Conservation (phyloP, 805 yeast genomes). For the Wickerhamiella musiphila region DNA sequence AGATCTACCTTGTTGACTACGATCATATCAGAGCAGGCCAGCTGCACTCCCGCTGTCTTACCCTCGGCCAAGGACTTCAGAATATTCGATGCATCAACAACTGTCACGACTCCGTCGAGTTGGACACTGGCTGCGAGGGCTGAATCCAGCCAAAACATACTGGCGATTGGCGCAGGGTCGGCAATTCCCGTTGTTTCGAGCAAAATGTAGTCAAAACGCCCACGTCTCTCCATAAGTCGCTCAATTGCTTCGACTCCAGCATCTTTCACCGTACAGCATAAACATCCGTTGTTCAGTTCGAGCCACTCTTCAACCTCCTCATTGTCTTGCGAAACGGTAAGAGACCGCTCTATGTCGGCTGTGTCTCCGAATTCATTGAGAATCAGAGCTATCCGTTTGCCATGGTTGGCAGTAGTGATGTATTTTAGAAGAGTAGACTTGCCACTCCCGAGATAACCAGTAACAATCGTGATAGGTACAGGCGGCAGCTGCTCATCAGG, state of each 20-base stretch:
- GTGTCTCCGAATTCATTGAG: conserved; percentile 82
- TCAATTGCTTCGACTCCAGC: conserved; percentile 92
- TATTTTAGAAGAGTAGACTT: conserved; percentile 65
- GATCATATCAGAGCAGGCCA: conserved; percentile 76
- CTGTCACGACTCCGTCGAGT: conserved; percentile 83
- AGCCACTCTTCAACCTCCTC: conserved; percentile 77
- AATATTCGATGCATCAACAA: conserved; percentile 52
- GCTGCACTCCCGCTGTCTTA: conserved; percentile 67
- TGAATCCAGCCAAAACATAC: conserved; percentile 95
- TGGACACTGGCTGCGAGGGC: conserved; percentile 70
- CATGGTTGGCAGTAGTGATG: conserved; percentile 47
- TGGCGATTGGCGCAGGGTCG: conserved; percentile 93
- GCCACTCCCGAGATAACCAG: conserved; percentile 92
- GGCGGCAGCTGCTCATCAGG: not conserved
- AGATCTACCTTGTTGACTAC: conserved; percentile 65
- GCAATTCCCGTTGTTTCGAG: conserved; percentile 94
- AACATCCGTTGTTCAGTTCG: conserved; percentile 89
- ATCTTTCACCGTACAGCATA: conserved; percentile 92
- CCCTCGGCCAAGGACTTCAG: conserved; percentile 47
- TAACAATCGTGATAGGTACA: conserved; percentile 82
- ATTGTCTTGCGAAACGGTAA: conserved; percentile 39
- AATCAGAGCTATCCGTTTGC: conserved; percentile 68
- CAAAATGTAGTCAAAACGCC: conserved; percentile 73
- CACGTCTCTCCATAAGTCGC: conserved; percentile 53
- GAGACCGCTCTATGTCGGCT: conserved; percentile 70